Base-by-base conservation (phyloP, 352 stramenopile genomes). In the Saprolegnia parasitica region DNA sequence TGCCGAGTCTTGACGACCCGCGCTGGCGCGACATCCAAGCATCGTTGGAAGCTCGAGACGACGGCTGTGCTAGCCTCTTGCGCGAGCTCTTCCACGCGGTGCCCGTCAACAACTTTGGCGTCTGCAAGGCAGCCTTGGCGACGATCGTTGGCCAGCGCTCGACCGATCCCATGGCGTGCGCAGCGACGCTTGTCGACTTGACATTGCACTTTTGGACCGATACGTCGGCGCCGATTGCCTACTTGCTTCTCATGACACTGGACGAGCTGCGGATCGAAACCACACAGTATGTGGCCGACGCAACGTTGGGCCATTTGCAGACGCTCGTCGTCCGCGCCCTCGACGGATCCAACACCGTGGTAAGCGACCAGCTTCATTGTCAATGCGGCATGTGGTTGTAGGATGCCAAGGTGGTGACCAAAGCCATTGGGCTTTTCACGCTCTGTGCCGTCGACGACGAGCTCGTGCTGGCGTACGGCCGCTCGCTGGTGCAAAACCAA, bases 351-450 rank as follows among this genome's bases (percentile, higher is more conserved):
- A 5, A 35, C 29, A 35, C 45, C 3, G 9, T 60, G 15, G 23
- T 23, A 42, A 4, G 15, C 24, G 26, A 58, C 13, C 15, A 40
- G 11, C 24, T 55, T 55, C 5, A 55, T 35, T 4, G 18, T 10
- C 42, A 10, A 49, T 49, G 8, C 8, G 11, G 1, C 42, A n/a
- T 11, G 11, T n/a, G 18, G 18, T 60, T 35, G 20, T 70, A 70
- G 63, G 55, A 52, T 39, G 18, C 63, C 54, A 58, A 61, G 42
- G 63, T 70, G 2, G 63, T 70, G 23, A 40, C 39, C 1, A 70
- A 70, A 26, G 45, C 23, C 16, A 29, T 70, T 1, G 21, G 29
- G 0, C 39, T 70, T 4, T 70, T 70, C 47, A n/a, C 11, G 35
- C 62, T 70, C 2, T 9, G 49, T 21, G 29, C 62, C 18, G 24